Evolutionary conservation across 108 stramenopile species (phyloP), one percentile per base, ranked within the genome.

Genomic region (Cylindrotheca fusiformis): DNA sequence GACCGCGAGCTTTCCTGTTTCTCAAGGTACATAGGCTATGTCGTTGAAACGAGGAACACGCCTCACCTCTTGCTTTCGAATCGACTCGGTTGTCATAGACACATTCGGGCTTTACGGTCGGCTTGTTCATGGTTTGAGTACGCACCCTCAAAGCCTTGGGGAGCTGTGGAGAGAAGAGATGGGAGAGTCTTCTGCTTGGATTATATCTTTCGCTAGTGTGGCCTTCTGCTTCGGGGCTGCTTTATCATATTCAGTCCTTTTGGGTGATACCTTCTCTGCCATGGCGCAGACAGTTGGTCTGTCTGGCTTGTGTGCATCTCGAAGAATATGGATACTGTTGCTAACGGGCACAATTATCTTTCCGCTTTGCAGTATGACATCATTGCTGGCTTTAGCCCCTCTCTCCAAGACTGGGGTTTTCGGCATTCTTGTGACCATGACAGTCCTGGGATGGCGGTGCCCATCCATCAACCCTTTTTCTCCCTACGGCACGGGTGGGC

Each of bases 131-230:
- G n/a, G n/a, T n/a, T 60, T 76, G 26, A 57, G 69, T 52, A 68
- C 58, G 12, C 65, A 60, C 25, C 63, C 69, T 1, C 64, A 65
- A n/a, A 76, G 30, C 20, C 69, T 95, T 33, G 86, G 87, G 19
- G 87, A 97, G 58, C 74, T 94, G 22, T 97, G 97, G 97, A 79
- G 87, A 48, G 63, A 85, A 32, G 68, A 79, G 44, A 73, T 92
- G 24, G 81, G 86, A 5, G 71, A 67, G 19, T 55, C 79, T 10
- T 67, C 66, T 12, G 77, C 92, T 0, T 91, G 87, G 83, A 41
- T 95, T 12, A 68, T 96, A 1, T 77, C 86, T n/a, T 52, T 80
- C 10, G 74, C 81, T 14, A 82, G 76, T 55, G 72, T 94, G 44
- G 58, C 85, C 22, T 91, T 82, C 22, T 85, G 89, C 52, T 83